Evolutionary conservation across 176 grass and related monocot genomes (phyloP), one percentile per base, ranked within the genome.

Genomic region (Zizania latifolia): DNA sequence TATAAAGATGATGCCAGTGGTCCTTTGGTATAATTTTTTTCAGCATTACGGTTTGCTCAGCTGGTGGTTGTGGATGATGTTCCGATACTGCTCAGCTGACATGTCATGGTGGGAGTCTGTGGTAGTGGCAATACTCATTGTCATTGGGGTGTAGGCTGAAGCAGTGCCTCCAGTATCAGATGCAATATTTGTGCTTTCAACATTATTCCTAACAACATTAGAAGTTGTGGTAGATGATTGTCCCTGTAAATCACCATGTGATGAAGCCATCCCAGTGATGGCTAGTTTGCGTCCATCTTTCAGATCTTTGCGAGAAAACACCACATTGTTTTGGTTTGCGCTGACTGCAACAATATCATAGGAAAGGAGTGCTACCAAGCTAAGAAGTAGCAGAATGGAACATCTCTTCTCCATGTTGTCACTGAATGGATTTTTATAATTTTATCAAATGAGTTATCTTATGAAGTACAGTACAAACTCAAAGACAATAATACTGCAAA

Each of bases 81-180:
- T 64, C 4, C 36, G 43, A 19, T 82, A 86, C 65, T 77, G 45
- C 38, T 65, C 72, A 1, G 65, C 46, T 13, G 84, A 71, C 2
- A 86, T n/a, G 5, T 65, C 78, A 71, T 71, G 84, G 58, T 86
- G 84, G 10, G 84, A 82, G 50, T 86, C 78, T 58, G 71, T 43
- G 17, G 84, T 58, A 13, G 78, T 77, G 0, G 65, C 12, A 33
- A 44, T 57, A 27, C 22, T 28, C 35, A 8, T 74, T 0, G 60
- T 28, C 35, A 8, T 74, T 0, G 60, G 43, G 45, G 60, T 82
- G 9, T 57, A 32, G 12, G 70, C 46, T 53, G 43, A 10, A 15
- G 3, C 43, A 31, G 23, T 15, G 12, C 17, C 34, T 22, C 43
- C 9, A n/a, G 3, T 41, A 16, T 56, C 36, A 54, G 65, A n/a